These are phyloP conservation scores for Barnettozyma vustinii DNA, from an alignment of 805 yeast genomes.

Conservation along the genomic window DNA sequence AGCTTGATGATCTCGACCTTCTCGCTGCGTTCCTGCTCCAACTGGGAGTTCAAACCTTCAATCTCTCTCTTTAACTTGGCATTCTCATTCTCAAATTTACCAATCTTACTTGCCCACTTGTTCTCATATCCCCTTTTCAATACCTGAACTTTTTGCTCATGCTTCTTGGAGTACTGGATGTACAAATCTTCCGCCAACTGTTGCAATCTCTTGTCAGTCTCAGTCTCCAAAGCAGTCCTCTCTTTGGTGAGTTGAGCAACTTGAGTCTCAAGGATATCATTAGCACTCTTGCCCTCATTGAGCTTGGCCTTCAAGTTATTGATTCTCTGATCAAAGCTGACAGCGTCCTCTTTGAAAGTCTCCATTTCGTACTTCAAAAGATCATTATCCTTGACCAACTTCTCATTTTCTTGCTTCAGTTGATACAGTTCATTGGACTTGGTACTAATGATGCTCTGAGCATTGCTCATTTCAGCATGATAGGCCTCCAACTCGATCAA, in stretches of 20 bases:
- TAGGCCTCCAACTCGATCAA: constrained; percentile 31
- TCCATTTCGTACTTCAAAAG: constrained; percentile 22
- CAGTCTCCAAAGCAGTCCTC: constrained; percentile 35
- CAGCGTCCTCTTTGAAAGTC: constrained; percentile 20
- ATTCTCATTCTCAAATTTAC: constrained; percentile 37
- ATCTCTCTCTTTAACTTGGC: constrained; percentile 45
- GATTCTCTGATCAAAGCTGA: constrained; percentile 22
- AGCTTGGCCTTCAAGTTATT: constrained; percentile 16
- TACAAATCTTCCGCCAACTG: constrained; percentile 66
- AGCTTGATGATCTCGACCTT: constrained; percentile 51
- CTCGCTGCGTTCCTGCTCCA: constrained; percentile 49
- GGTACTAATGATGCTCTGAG: constrained; percentile 26
- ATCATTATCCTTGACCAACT: constrained; percentile 19
- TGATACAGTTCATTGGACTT: constrained; percentile 25
- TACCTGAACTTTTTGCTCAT: constrained; percentile 62
- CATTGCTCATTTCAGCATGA: constrained; percentile 30
- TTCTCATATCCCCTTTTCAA: constrained; percentile 54
- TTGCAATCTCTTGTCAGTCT: constrained; percentile 49
- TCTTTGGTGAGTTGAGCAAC: constrained; percentile 30
- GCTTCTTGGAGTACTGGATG: constrained; percentile 70
- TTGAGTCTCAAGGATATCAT: constrained; percentile 21
- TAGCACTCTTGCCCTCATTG: constrained; percentile 17
- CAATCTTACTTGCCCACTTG: constrained; percentile 43
- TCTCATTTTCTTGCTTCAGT: constrained; percentile 25
- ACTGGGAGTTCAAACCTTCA: constrained; percentile 42